Conservation (phyloP, 768 basidiomycete species). For the Boletus vermiculosoides region DNA sequence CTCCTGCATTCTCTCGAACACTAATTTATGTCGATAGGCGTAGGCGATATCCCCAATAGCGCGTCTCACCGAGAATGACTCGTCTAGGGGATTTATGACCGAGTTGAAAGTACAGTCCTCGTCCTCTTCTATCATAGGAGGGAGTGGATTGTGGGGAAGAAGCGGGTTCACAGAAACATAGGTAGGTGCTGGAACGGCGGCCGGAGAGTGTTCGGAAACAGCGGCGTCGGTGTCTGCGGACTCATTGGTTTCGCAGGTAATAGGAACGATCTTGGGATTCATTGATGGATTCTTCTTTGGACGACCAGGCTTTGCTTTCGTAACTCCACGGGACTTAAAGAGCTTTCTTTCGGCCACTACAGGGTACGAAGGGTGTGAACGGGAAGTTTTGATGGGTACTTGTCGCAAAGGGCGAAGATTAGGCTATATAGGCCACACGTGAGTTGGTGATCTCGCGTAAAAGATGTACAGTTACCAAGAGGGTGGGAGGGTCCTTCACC, state of each 20-base stretch:
- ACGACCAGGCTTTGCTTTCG: slow-evolving; percentile 32
- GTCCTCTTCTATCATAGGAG: slow-evolving; percentile 5
- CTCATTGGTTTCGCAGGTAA: slow-evolving; percentile 11
- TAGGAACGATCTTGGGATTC: slow-evolving; percentile 7
- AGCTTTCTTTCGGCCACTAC: slow-evolving; percentile 14
- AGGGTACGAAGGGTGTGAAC: slow-evolving; percentile 20
- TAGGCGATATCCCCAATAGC: slow-evolving; percentile 31
- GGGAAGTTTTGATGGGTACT: slow-evolving; percentile 18
- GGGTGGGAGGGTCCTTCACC: slow-evolving; percentile 19
- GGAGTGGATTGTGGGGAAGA: slow-evolving; percentile 4
- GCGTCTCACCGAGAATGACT: slow-evolving; percentile 26
- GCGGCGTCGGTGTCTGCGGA: slow-evolving; percentile 2
- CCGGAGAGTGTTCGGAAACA: slow-evolving; percentile 12
- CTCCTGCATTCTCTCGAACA: slow-evolving; percentile 31
- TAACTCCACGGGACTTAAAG: slow-evolving; percentile 28
- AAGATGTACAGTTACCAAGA: slow-evolving; percentile 22
- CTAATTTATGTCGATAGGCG: slow-evolving; percentile 24
- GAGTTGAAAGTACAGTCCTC: slow-evolving; percentile 14
- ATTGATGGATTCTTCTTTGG: slow-evolving; percentile 23
- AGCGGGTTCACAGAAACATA: slow-evolving; percentile 32
- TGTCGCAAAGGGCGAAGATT: slow-evolving; percentile 34
- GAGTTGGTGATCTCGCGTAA: slow-evolving; percentile 13
- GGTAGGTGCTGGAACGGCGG: neutral
- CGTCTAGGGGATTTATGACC: slow-evolving; percentile 23
- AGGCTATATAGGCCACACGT: slow-evolving; percentile 19